Conservation (phyloP, 495 filamentous ascomycete genomes). For the Neurospora sp. region DNA sequence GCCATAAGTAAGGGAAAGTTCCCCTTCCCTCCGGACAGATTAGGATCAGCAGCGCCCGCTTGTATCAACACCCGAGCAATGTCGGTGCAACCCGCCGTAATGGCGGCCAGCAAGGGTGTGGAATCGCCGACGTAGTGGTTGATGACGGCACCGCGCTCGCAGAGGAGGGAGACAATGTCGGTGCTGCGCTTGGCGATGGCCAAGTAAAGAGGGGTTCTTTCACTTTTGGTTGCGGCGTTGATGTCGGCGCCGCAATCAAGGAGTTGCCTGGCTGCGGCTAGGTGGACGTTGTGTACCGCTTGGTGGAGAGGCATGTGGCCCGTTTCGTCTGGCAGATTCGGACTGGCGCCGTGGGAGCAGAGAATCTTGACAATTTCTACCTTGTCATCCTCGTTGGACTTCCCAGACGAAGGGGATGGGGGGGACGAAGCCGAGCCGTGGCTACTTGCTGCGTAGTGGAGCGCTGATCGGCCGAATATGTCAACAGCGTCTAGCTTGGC, state of each 20-base stretch:
- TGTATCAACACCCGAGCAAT: slow-evolving; percentile 13
- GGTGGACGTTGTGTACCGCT: slow-evolving; percentile 12
- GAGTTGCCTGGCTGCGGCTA: slow-evolving; percentile 10
- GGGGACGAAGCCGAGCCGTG: neutral
- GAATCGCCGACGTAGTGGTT: slow-evolving; percentile 13
- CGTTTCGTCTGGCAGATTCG: slow-evolving; percentile 10
- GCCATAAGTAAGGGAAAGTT: slow-evolving; percentile 12
- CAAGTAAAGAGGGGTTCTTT: slow-evolving; percentile 13
- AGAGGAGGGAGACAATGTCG: slow-evolving; percentile 14
- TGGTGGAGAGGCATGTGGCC: slow-evolving; percentile 17
- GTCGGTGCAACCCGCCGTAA: slow-evolving; percentile 15
- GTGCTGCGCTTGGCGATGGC: slow-evolving; percentile 16
- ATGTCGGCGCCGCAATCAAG: slow-evolving; percentile 20
- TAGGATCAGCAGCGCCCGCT: slow-evolving; percentile 14
- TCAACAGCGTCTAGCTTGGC: slow-evolving; percentile 14
- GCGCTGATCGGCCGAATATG: slow-evolving; percentile 14
- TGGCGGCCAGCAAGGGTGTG: slow-evolving; percentile 18
- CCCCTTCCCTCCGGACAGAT: slow-evolving; percentile 4
- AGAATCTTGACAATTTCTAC: slow-evolving; percentile 17
- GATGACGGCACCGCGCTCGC: slow-evolving; percentile 16
- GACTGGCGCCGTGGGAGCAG: slow-evolving; percentile 15
- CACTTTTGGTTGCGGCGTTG: slow-evolving; percentile 9
- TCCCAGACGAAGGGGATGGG: neutral
- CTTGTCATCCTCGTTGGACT: slow-evolving; percentile 6
- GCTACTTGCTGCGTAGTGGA: slow-evolving; percentile 17